Evolutionary conservation across 1,284 basidiomycete species (phyloP).

Genomic region (Ceratobasidium sp.): DNA sequence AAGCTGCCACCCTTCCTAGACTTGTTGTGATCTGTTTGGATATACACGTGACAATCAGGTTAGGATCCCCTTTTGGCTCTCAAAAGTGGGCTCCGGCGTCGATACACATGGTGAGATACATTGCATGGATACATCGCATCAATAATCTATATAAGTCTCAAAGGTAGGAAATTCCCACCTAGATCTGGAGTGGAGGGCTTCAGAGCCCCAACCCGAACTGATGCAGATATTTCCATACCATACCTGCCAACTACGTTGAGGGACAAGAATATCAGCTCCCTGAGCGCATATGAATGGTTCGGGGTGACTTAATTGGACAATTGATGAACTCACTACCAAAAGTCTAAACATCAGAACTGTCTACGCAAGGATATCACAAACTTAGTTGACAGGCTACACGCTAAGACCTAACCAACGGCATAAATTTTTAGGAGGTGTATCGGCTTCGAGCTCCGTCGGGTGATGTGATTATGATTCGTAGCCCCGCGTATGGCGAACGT

Average conservation of each 20-base stretch:
- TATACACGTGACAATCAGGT: too few species aligned
- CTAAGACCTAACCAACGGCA: slow-evolving; percentile 50
- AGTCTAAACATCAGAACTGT: slow-evolving; percentile 56
- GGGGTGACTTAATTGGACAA: slow-evolving; percentile 45
- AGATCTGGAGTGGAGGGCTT: too few species aligned
- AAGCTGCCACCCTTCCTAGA: too few species aligned
- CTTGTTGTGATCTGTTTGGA: too few species aligned
- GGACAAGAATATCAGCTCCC: slow-evolving; percentile 45
- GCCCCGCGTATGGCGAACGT: slow-evolving; percentile 42
- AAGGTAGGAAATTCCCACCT: too few species aligned
- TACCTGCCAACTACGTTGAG: background rate
- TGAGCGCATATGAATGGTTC: slow-evolving; percentile 47
- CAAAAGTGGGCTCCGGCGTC: too few species aligned
- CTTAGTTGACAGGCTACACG: slow-evolving; percentile 55
- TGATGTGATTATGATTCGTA: slow-evolving; percentile 46
- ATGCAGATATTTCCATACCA: too few species aligned
- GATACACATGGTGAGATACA: too few species aligned
- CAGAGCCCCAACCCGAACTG: too few species aligned
- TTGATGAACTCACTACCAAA: slow-evolving; percentile 62
- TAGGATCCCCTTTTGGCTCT: too few species aligned
- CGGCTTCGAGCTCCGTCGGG: slow-evolving; percentile 24
- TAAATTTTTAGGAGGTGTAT: slow-evolving; percentile 59
- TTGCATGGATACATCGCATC: too few species aligned
- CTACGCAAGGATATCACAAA: slow-evolving; percentile 59
- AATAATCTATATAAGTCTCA: too few species aligned